These are phyloP conservation scores for Geoglossum cookeanum DNA, from an alignment of 2,329 filamentous ascomycete species.

Conservation along the genomic window DNA sequence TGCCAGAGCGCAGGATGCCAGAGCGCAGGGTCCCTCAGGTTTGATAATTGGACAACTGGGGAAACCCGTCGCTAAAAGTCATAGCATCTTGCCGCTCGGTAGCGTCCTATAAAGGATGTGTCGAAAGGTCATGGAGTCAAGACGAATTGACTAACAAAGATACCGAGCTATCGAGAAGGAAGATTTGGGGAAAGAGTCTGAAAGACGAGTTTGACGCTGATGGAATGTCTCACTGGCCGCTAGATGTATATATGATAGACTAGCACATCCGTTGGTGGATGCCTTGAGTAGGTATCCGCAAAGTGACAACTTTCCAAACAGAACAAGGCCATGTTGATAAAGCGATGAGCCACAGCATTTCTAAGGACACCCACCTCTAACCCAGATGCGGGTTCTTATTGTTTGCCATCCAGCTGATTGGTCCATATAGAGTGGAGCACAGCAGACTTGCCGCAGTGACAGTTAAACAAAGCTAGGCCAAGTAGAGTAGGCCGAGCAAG, in stretches of 20 bases:
- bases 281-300: neutral
- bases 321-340: neutral
- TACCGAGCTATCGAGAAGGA: neutral
- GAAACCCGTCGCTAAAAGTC: neutral
- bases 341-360: neutral
- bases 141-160: neutral
- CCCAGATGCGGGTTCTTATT: too few relatives aligned
- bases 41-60: neutral
- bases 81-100: neutral
- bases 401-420: too few relatives aligned
- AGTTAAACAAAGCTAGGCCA: too few relatives aligned
- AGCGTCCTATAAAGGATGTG: neutral
- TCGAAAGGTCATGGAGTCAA: neutral
- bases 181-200: neutral
- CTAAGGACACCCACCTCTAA: neutral
- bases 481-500: too few relatives aligned
- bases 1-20: neutral
- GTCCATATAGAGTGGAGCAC: too few relatives aligned
- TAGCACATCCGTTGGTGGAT: neutral
- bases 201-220: neutral
- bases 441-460: too few relatives aligned
- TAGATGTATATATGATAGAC: neutral
- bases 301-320: neutral
- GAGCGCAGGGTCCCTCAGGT: neutral
- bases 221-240: neutral